phyloP scores from a whole-genome alignment of 192 early-diverging fungal species.

The Backusella mclennaniae region DNA sequence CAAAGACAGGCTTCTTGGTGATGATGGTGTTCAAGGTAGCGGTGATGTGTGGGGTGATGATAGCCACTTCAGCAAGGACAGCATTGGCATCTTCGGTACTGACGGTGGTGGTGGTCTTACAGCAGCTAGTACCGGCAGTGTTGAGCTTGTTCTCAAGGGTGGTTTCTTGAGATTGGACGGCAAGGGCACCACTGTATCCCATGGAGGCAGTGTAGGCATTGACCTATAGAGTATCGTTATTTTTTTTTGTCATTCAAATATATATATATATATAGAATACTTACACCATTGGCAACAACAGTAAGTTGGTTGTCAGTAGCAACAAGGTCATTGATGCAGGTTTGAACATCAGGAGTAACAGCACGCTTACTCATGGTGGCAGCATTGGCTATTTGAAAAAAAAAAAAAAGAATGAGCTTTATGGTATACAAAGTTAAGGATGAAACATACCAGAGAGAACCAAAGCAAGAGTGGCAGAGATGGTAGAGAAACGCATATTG shows the following conservation, averaged over 20 bases:
- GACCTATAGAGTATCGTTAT: neutral
- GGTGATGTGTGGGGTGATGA: neutral
- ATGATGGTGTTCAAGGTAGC: neutral
- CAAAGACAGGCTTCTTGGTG: constrained; percentile 14
- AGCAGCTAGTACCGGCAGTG: constrained; percentile 2
- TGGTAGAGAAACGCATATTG: neutral
- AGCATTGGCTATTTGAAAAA: neutral
- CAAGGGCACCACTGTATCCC: neutral
- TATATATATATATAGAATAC: neutral
- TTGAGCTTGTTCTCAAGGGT: neutral
- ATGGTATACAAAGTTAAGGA: neutral
- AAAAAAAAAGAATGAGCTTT: neutral
- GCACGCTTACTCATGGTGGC: neutral
- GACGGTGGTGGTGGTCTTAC: neutral
- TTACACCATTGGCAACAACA: neutral
- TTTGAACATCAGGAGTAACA: neutral
- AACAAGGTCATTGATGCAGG: neutral
- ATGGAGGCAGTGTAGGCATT: neutral
- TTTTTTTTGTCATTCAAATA: neutral
- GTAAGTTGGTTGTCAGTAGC: neutral
- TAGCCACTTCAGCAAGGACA: constrained; percentile 2
- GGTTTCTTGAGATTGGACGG: neutral
- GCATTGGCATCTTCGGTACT: constrained; percentile 9
- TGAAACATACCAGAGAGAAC: neutral
- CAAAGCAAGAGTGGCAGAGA: neutral